phyloP scores from a whole-genome alignment of 2,329 filamentous ascomycete genomes.

The Emmonsiellopsis sp. region DNA sequence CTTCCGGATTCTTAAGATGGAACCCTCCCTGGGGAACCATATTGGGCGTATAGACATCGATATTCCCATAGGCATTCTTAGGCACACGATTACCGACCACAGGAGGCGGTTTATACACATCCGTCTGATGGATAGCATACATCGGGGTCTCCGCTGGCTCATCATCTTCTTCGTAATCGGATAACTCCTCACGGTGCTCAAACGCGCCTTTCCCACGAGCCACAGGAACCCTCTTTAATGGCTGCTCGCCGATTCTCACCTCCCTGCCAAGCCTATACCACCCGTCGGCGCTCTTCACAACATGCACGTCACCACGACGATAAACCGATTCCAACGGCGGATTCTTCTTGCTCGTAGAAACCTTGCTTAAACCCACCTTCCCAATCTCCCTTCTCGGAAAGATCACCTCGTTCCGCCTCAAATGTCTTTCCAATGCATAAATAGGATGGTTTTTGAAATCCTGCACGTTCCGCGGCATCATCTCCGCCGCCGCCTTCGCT shows the following conservation, averaged over 20 bases:
- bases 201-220: slow-evolving; percentile 12
- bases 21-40: slow-evolving; percentile 55
- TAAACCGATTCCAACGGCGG: slow-evolving; percentile 67
- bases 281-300: slow-evolving; percentile 69
- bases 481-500: slow-evolving; percentile 63
- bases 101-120: slow-evolving; percentile 65
- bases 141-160: slow-evolving; percentile 46
- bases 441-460: slow-evolving; percentile 83
- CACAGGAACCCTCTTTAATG: slow-evolving; percentile 58
- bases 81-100: slow-evolving; percentile 64
- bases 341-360: slow-evolving; percentile 40
- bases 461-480: slow-evolving; percentile 74
- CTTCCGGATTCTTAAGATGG: slow-evolving; percentile 49
- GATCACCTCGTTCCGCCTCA: slow-evolving; percentile 76
- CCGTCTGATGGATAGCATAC: slow-evolving; percentile 55
- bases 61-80: slow-evolving; percentile 53
- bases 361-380: slow-evolving; percentile 54
- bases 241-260: slow-evolving; percentile 68
- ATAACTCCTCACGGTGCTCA: not conserved
- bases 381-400: slow-evolving; percentile 63
- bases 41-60: slow-evolving; percentile 54
- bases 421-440: slow-evolving; percentile 75
- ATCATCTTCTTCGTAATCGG: slow-evolving; percentile 34
- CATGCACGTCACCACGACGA: slow-evolving; percentile 68
- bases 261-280: slow-evolving; percentile 86